These are phyloP conservation scores for Salix purpurea DNA, from an alignment of 345 rosid genomes.

Conservation along the genomic window DNA sequence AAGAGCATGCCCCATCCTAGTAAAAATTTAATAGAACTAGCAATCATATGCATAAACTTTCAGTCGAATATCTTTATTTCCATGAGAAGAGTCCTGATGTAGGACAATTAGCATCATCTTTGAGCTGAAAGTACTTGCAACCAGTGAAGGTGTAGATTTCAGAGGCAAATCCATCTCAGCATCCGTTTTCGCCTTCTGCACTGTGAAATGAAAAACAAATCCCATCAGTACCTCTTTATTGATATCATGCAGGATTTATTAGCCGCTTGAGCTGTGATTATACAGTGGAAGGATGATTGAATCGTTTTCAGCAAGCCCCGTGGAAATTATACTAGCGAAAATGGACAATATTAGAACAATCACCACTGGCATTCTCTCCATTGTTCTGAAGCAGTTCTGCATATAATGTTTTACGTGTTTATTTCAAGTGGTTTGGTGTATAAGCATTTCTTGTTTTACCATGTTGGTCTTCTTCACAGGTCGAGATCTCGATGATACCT, in stretches of 20 bases:
- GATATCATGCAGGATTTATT: neutral
- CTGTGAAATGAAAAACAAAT: neutral
- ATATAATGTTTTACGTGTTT: neutral
- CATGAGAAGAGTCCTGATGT: neutral
- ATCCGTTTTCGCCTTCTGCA: neutral
- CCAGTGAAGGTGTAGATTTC: neutral
- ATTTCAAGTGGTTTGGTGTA: neutral
- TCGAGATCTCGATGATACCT: conserved; percentile 94
- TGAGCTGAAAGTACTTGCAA: neutral
- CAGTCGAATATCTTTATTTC: neutral
- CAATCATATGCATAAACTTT: neutral
- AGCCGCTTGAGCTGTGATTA: neutral
- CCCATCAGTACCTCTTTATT: neutral
- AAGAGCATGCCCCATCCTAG: no score
- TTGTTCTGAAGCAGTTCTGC: neutral
- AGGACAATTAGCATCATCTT: neutral
- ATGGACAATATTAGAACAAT: neutral
- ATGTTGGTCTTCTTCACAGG: conserved; percentile 35
- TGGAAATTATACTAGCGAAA: neutral
- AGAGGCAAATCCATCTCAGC: neutral
- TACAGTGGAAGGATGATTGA: neutral
- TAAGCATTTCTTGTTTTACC: neutral
- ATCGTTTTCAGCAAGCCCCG: neutral
- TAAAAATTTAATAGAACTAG: no score
- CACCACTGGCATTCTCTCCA: neutral